Evolutionary conservation across 345 rosid genomes (phyloP).

Genomic region (Citrus glauca): DNA sequence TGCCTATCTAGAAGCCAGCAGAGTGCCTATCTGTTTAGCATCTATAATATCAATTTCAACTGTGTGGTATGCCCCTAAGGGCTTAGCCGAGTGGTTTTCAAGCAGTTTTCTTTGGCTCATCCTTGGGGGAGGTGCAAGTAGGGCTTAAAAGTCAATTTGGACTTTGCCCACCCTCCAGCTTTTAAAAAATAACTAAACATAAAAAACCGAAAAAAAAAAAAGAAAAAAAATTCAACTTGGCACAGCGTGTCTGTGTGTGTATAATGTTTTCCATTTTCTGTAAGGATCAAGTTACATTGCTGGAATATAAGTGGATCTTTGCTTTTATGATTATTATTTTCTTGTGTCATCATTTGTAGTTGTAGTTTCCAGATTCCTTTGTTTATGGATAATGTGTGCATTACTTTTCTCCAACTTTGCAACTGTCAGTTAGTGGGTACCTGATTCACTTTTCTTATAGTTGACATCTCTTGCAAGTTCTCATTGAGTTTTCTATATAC

Average conservation of each 20-base stretch:
- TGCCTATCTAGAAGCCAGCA: neutral
- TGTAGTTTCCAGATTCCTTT: conserved; percentile 16
- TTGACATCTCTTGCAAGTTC: neutral
- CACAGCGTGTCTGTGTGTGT: no score
- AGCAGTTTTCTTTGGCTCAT: no score
- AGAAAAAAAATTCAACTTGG: no score
- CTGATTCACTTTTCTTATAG: neutral
- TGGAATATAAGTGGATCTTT: neutral
- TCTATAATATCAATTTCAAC: neutral
- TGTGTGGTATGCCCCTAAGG: neutral
- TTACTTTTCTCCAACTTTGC: conserved; percentile 7
- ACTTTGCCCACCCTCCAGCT: no score
- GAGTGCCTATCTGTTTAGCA: neutral
- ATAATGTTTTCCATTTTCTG: neutral
- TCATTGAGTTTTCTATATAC: neutral
- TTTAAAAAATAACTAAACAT: no score
- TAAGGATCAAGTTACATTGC: neutral
- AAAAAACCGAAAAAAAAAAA: no score
- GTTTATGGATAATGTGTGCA: conserved; percentile 1
- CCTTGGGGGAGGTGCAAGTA: no score
- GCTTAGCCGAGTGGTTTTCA: no score
- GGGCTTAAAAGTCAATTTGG: no score
- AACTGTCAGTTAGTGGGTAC: conserved; percentile 2
- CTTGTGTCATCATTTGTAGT: conserved; percentile 6
- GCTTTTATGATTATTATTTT: neutral